These are phyloP conservation scores for Penicillium sp. DNA, from an alignment of 2,329 filamentous ascomycete genomes.

Conservation along the genomic window DNA sequence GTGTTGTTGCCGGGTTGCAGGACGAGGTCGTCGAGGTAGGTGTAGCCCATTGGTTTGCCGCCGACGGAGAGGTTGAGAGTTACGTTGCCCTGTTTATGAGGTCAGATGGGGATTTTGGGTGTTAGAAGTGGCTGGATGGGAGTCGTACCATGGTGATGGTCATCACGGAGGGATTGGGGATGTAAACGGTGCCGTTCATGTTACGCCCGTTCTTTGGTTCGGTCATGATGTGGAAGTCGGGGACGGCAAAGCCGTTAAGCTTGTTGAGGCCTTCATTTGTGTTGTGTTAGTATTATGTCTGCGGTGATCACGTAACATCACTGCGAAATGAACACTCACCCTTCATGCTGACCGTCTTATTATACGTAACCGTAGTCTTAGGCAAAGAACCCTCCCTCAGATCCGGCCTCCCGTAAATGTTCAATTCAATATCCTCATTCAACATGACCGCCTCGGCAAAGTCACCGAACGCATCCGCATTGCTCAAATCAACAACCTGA, in stretches of 20 bases:
- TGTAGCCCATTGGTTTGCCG: conserved; percentile 53
- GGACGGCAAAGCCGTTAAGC: conserved; percentile 56
- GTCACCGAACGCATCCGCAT: conserved; percentile 51
- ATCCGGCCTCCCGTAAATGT: conserved; percentile 56
- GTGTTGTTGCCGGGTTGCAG: conserved; percentile 60
- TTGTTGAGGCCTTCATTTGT: conserved; percentile 58
- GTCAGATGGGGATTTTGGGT: conserved; percentile 7
- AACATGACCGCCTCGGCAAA: conserved; percentile 56
- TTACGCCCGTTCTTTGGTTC: conserved; percentile 54
- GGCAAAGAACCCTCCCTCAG: conserved; percentile 57
- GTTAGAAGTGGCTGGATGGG: too few species aligned
- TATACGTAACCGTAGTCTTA: conserved; percentile 56
- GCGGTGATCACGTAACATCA: background rate
- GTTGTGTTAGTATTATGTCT: background rate
- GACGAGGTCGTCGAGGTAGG: conserved; percentile 55
- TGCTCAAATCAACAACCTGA: conserved; percentile 50
- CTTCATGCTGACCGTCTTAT: conserved; percentile 61
- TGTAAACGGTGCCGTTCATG: conserved; percentile 57
- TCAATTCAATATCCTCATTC: conserved; percentile 54
- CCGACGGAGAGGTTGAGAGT: conserved; percentile 57
- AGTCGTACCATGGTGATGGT: conserved; percentile 54
- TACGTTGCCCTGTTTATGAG: conserved; percentile 61
- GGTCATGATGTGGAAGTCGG: conserved; percentile 52
- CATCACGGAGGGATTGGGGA: conserved; percentile 64
- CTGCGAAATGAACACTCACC: conserved; percentile 43